Percentiles rank a stretch among this genome's conserved stretches.
Evolutionary conservation across 1,139 yeast species (phyloP).

Genomic region (Hansenula sp.): DNA sequence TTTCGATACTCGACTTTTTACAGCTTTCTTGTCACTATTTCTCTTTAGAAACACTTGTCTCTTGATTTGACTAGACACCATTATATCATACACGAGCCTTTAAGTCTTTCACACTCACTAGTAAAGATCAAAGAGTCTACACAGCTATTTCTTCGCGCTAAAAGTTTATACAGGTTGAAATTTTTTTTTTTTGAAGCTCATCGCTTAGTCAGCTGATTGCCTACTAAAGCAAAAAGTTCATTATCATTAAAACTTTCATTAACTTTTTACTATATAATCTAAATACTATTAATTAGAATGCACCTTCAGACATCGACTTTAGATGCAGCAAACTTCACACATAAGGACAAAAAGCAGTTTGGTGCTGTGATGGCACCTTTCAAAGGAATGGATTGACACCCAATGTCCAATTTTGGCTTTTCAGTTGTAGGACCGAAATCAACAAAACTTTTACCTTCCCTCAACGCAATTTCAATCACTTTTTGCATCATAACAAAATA

Average conservation of each 20-base stretch:
- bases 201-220: not conserved
- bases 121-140: too few species aligned
- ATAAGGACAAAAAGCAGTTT: not conserved
- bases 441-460: slow-evolving; percentile 35
- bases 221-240: too few species aligned
- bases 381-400: slow-evolving; percentile 34
- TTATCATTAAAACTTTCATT: too few species aligned
- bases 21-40: slow-evolving; percentile 3
- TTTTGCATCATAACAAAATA: slow-evolving; percentile 47
- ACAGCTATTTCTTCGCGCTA: too few species aligned
- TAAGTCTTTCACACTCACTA: too few species aligned
- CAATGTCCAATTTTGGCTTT: slow-evolving; percentile 39
- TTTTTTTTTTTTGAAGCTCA: not conserved
- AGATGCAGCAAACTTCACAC: not conserved
- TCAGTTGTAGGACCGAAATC: slow-evolving; percentile 27
- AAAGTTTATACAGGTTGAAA: too few species aligned
- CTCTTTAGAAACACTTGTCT: slow-evolving; percentile 10
- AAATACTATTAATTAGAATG: too few species aligned
- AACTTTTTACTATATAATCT: too few species aligned
- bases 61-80: slow-evolving; percentile 14
- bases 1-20: slow-evolving; percentile 7
- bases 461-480: slow-evolving; percentile 36
- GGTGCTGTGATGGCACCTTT: slow-evolving; percentile 27
- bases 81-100: too few species aligned
- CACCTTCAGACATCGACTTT: not conserved